Evolutionary conservation across 2,329 filamentous ascomycete species (phyloP).

Genomic region (Calonectria montana): DNA sequence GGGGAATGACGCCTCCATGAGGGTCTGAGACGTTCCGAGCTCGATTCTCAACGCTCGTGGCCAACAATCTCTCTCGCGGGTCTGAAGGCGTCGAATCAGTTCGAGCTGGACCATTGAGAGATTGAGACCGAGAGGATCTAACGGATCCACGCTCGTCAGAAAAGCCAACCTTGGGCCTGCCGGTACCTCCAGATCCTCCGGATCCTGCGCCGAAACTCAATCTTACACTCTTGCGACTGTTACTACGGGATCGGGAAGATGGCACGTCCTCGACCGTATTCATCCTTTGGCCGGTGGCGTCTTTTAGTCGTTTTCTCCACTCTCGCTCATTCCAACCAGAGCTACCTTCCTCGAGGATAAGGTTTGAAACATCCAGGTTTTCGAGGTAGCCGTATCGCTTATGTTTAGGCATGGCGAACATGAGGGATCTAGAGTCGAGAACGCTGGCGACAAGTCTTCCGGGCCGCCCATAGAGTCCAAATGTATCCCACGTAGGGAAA

Average conservation of each 20-base stretch:
- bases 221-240: constrained; percentile 68
- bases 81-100: constrained; percentile 65
- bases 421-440: constrained; percentile 87
- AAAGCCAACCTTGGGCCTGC: constrained; percentile 65
- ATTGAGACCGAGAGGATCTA: constrained; percentile 65
- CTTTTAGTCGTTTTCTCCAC: constrained; percentile 91
- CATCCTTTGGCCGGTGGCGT: constrained; percentile 85
- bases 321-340: constrained; percentile 84
- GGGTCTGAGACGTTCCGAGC: constrained; percentile 62
- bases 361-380: constrained; percentile 81
- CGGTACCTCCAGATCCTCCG: constrained; percentile 32
- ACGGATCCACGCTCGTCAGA: constrained; percentile 64
- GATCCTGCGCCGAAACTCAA: constrained; percentile 59
- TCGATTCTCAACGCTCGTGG: constrained; percentile 51
- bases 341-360: constrained; percentile 85
- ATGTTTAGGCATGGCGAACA: constrained; percentile 97
- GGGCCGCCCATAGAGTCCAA: constrained; percentile 90
- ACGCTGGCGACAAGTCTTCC: constrained; percentile 88
- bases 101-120: constrained; percentile 55
- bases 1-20: constrained; percentile 43
- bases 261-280: constrained; percentile 67
- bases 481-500: constrained; percentile 94
- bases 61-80: constrained; percentile 49
- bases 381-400: constrained; percentile 92
- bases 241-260: constrained; percentile 59